Base-by-base conservation (phyloP, 768 basidiomycete genomes). In the Podaxis carcinomalis region DNA sequence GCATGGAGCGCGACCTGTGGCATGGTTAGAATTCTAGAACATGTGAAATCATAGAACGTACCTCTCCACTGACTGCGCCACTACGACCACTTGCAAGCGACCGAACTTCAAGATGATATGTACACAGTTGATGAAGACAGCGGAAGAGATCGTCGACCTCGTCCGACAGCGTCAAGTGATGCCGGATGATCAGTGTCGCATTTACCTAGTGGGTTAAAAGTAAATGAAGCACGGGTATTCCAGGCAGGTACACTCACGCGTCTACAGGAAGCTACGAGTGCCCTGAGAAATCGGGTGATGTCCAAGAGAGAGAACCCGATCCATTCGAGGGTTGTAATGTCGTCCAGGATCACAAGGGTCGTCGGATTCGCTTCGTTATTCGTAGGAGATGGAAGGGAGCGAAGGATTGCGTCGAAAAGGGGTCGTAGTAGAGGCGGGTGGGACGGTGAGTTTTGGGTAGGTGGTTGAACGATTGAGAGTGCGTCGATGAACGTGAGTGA, bases 31-130 rank as follows among this genome's bases (percentile, higher is more conserved):
- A 35, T 51, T 40, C 19, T 40, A 46, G 11, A 40, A 40, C 9
- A 19, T 46, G 19, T 42, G 55, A 0, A 9, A n/a, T 44, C 35
- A 13, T 14, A 32, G 27, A 50, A 62, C 77, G 19, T 54, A 89
- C 91, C 79, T 92, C 88, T 19, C 91, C 92, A 61, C 84, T 90
- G 28, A 93, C 87, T 21, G 85, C 78, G 2, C 90, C 90, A 63
- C 92, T 93, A 25, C 85, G 77, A 4, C 91, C 91, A 63, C 88
- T 92, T 1, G 85, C 77, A 5, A 93, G 75, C 0, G 90, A 84
- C 42, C 80, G 77, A 1, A 92, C 86, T 61, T 92, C 90, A 3
- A 92, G 65, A 65, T 91, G 89, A 64, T 87, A 87, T 2, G 84
- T 77, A 64, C 83, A 86, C 2, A 88, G 69, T 56, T 90, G 87